Evolutionary conservation across 768 basidiomycete genomes (phyloP).

Genomic region (Phlebiopsis gigantea): DNA sequence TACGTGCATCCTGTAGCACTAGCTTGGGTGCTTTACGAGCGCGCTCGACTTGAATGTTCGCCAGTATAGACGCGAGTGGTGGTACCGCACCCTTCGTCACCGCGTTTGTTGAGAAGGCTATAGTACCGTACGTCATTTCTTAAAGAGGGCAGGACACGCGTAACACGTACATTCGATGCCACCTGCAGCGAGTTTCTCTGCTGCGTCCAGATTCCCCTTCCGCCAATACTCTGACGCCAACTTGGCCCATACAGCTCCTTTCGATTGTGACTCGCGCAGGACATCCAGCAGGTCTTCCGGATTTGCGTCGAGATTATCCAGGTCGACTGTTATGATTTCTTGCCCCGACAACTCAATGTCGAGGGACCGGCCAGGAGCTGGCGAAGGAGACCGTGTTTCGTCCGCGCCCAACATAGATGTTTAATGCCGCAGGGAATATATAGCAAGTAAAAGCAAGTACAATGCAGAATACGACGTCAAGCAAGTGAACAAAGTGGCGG

Average conservation of each 20-base stretch:
- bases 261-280: conserved; percentile 66
- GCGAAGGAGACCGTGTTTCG: conserved; percentile 14
- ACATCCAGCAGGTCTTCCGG: conserved; percentile 72
- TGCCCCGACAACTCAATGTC: conserved; percentile 72
- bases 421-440: not conserved
- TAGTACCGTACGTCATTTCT: conserved; percentile 11
- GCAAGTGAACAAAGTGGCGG: not conserved
- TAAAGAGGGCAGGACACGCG: not conserved
- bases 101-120: conserved; percentile 47
- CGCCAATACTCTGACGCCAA: conserved; percentile 89
- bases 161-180: conserved; percentile 64
- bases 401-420: not conserved
- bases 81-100: conserved; percentile 51
- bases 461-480: not conserved
- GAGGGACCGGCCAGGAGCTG: conserved; percentile 17
- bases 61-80: conserved; percentile 76
- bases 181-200: conserved; percentile 66
- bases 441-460: not conserved
- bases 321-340: conserved; percentile 86
- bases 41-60: conserved; percentile 77
- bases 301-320: conserved; percentile 78
- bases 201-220: conserved; percentile 65
- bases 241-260: conserved; percentile 72
- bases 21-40: conserved; percentile 83
- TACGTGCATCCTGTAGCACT: conserved; percentile 67